Evolutionary conservation across 108 stramenopile genomes (phyloP).

Genomic region (Nannochloropsis salina): DNA sequence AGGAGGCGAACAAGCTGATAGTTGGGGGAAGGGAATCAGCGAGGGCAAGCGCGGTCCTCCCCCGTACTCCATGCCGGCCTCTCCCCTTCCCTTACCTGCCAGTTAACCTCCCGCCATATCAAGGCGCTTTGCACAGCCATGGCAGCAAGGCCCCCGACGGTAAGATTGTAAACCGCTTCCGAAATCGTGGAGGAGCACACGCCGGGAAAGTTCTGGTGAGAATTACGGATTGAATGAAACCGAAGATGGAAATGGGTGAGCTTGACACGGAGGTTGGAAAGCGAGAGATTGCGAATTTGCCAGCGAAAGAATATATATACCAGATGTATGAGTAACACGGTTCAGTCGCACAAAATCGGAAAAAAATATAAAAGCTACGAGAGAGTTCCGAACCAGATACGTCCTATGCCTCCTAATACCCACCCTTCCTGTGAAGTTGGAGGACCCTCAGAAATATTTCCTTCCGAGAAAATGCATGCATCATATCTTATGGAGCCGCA

Average conservation of each 20-base stretch:
- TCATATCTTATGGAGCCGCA: too few relatives aligned
- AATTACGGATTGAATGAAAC: background rate
- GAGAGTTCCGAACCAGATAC: too few relatives aligned
- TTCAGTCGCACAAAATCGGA: too few relatives aligned
- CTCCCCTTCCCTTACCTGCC: background rate
- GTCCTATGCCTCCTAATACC: too few relatives aligned
- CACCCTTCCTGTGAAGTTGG: too few relatives aligned
- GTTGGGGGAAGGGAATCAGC: background rate
- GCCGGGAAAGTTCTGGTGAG: background rate
- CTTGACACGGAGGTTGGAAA: too few relatives aligned
- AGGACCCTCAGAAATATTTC: too few relatives aligned
- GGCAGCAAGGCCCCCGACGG: conserved; percentile 1
- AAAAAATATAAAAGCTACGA: too few relatives aligned
- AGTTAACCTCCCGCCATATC: background rate
- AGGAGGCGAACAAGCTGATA: background rate
- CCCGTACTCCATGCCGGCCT: background rate
- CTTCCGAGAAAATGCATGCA: too few relatives aligned
- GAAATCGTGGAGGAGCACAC: background rate
- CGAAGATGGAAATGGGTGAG: background rate
- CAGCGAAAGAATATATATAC: too few relatives aligned
- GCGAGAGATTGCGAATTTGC: too few relatives aligned
- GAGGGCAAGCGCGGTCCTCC: background rate
- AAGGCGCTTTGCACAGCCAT: background rate
- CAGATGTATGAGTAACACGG: too few relatives aligned
- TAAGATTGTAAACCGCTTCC: background rate